Base-by-base conservation (phyloP, 164 flowering plant species). In the Nymphaea thermarum region DNA sequence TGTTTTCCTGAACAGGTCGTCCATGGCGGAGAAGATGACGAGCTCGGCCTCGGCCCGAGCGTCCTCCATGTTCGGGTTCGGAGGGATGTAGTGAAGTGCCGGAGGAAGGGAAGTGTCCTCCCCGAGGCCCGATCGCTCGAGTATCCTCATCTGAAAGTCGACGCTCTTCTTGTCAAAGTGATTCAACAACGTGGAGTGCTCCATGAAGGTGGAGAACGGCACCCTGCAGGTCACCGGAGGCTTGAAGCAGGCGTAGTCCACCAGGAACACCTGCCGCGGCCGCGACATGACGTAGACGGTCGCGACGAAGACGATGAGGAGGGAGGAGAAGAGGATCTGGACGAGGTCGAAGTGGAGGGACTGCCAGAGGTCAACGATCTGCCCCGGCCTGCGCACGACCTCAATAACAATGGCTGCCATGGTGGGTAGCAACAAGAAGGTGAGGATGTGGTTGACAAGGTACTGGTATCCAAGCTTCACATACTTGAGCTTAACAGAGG, bases 401-500 rank as follows among this genome's bases (percentile, higher is more conserved):
- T 67, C 74, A 3, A 67, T 2, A 7, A 43, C 6, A 17, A 59
- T 17, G 2, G 66, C 70, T 4, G 63, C 74, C 70, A 72, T 67
- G 70, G 67, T 51, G 44, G 74, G 74, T 3, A 72, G 62, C 0
- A 72, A 11, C 18, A 72, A 43, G 44, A 72, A 67, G 44, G 70
- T 67, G 53, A 72, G 67, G 36, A 72, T 45, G 61, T 72, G 62
- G 67, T 72, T 67, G 10, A 72, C 70, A 10, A 72, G 67, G 62
- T 72, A 72, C 43, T 63, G 74, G 25, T 67, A 72, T 6, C 74
- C 70, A 2, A 63, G 67, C 25, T 72, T 72, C 63, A 72, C 74
- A 18, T 72, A 67, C 70, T 72, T 72, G 70, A 72, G 70, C 74
- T 64, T 67, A 36, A 72, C 74, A 3, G 74, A 72, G 74, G n/a